phyloP scores from a whole-genome alignment of 208 protist genomes.

The Balamuthia mandrillaris region DNA sequence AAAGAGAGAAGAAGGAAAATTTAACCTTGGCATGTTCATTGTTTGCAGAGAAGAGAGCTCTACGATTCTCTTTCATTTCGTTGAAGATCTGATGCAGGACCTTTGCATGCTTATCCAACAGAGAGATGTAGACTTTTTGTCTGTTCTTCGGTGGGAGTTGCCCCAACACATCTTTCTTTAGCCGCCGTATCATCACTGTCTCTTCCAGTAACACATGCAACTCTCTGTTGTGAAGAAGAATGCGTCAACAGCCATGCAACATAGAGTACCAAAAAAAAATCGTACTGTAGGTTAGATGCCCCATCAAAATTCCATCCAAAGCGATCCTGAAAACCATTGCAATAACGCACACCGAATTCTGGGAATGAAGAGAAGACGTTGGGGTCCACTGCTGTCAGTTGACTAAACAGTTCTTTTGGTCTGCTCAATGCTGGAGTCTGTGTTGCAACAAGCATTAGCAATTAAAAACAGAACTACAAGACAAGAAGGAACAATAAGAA shows the following conservation, averaged over 20 bases:
- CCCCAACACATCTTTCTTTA: slow-evolving; percentile 81
- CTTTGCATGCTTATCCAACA: slow-evolving; percentile 18
- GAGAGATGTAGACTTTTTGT: slow-evolving; percentile 24
- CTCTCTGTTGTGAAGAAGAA: slow-evolving; percentile 76
- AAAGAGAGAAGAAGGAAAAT: not conserved
- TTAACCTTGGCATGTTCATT: not conserved
- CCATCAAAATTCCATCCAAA: slow-evolving; percentile 53
- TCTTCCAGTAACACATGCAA: slow-evolving; percentile 82
- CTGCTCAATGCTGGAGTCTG: slow-evolving; percentile 81
- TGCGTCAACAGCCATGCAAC: slow-evolving; percentile 72
- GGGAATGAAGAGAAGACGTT: not conserved
- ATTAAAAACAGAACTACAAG: not conserved
- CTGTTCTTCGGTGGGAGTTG: slow-evolving; percentile 75
- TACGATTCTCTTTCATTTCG: not conserved
- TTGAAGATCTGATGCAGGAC: not conserved
- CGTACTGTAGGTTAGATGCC: slow-evolving; percentile 38
- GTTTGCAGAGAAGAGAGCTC: not conserved
- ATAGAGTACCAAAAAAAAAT: not conserved
- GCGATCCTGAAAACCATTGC: slow-evolving; percentile 67
- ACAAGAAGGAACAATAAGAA: not conserved
- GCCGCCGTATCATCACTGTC: slow-evolving; percentile 86
- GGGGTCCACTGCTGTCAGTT: slow-evolving; percentile 78
- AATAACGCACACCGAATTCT: slow-evolving; percentile 89
- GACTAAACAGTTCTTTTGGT: slow-evolving; percentile 91
- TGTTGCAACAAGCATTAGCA: not conserved